Conservation (phyloP, 768 basidiomycete genomes). For the Kwoniella newhampshirensis region DNA sequence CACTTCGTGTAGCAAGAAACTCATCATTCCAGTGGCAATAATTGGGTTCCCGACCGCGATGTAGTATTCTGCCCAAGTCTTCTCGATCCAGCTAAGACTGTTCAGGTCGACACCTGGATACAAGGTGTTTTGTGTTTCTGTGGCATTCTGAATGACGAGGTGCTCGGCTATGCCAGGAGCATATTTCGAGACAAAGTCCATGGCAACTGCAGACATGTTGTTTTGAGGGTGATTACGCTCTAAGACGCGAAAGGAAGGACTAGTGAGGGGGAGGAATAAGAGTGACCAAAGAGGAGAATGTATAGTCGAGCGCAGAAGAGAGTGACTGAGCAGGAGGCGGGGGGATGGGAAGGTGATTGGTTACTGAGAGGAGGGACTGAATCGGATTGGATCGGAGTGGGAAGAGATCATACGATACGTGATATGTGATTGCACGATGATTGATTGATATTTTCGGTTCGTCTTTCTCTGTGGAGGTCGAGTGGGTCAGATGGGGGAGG, state of each 20-base stretch:
- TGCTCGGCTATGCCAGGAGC: constrained; percentile 47
- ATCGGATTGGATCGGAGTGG: constrained; percentile 19
- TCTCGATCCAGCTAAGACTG: constrained; percentile 58
- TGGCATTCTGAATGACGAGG: constrained; percentile 66
- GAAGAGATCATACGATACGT: constrained; percentile 5
- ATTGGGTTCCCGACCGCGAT: constrained; percentile 80
- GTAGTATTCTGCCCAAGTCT: constrained; percentile 80
- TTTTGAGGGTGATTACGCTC: not conserved
- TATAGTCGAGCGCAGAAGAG: constrained; percentile 10
- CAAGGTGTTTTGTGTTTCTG: constrained; percentile 76
- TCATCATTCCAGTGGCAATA: constrained; percentile 89
- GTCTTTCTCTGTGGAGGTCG: too few relatives aligned
- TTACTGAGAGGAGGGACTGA: not conserved
- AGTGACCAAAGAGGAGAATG: not conserved
- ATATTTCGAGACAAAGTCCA: constrained; percentile 41
- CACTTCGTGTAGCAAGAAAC: constrained; percentile 91
- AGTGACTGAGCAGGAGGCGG: not conserved
- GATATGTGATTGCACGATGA: not conserved
- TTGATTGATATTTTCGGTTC: too few relatives aligned
- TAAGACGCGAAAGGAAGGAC: not conserved
- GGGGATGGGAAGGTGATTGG: not conserved
- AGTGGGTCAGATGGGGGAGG: too few relatives aligned
- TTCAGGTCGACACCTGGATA: constrained; percentile 50
- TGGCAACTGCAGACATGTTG: constrained; percentile 31
- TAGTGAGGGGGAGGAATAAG: not conserved